Evolutionary conservation across 345 rosid species (phyloP), one percentile per base, ranked within the genome.

Genomic region (Aethionema arabicum): DNA sequence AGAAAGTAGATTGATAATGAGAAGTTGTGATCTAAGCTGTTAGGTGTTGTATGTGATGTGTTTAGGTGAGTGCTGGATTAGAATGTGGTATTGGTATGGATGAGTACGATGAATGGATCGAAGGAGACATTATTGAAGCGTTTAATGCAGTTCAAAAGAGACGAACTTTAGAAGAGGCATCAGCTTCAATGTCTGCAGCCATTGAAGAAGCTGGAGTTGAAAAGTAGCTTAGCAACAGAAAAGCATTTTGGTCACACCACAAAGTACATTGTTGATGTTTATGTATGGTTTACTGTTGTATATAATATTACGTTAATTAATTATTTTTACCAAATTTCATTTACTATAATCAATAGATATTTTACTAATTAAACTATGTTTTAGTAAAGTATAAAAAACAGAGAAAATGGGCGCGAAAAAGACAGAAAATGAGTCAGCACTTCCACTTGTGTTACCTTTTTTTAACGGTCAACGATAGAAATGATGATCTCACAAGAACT

Each of bases 141-240:
- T 93, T 82, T 75, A 82, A 81, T 74, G 59, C 76, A 0, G 77
- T 85, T 62, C 80, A 84, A 73, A 93, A 85, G 82, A 85, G 77
- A 76, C 84, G 97, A 49, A 89, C 99, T 8, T 82, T 93, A 27
- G 99, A 90, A 80, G 97, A 90, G 74, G 96, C 99, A 58, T 93
- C 99, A 2, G 96, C 99, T 66, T 82, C 95, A 51, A 83, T 93
- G 91, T 77, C 95, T 53, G 91, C 95, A 38, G 97, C 95, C 3
- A 40, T 87, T 56, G 84, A 87, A 82, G 91, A 68, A 41, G 90
- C 61, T 11, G 92, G 93, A 57, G 74, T 81, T 32, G 42, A 56
- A 52, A 9, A 61, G 54, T 82, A 77, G 74, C 27, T 21, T n/a
- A n/a, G n/a, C n/a, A n/a, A n/a, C n/a, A n/a, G 27, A 21, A 21